Percentiles rank a stretch among this genome's conserved stretches.
These are phyloP conservation scores for Aspergillaceae sp. DNA, from an alignment of 2,329 filamentous ascomycete genomes.

Conservation along the genomic window DNA sequence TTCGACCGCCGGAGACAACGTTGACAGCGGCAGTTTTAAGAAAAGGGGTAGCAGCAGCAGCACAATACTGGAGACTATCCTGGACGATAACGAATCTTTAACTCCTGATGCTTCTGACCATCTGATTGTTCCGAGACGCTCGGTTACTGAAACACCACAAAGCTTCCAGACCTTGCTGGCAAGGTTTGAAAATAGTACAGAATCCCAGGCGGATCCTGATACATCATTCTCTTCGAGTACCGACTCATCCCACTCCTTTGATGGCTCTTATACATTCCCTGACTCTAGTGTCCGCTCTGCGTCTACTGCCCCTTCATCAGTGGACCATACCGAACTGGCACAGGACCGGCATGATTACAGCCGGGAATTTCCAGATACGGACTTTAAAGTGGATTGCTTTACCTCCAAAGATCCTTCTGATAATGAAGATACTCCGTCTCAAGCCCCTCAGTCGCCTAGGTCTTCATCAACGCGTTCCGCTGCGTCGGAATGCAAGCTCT, in stretches of 20 bases:
- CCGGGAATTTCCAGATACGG: neutral
- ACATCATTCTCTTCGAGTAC: constrained; percentile 27
- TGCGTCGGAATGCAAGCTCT: neutral
- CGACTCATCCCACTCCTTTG: constrained; percentile 37
- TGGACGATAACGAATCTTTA: constrained; percentile 11
- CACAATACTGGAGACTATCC: constrained; percentile 15
- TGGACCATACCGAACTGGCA: constrained; percentile 2
- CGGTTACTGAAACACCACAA: constrained; percentile 21
- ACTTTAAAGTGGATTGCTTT: neutral
- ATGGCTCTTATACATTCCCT: constrained; percentile 14
- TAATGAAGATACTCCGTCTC: neutral
- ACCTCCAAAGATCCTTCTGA: neutral
- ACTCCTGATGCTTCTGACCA: constrained; percentile 6
- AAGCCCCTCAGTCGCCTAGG: constrained; percentile 1
- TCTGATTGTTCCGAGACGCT: constrained; percentile 10
- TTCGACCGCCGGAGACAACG: constrained; percentile 23
- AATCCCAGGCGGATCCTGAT: constrained; percentile 19
- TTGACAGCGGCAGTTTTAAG: constrained; percentile 19
- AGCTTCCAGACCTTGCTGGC: constrained; percentile 31
- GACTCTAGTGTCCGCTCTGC: constrained; percentile 14
- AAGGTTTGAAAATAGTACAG: constrained; percentile 28
- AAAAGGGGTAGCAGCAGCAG: constrained; percentile 1
- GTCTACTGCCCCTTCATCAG: constrained; percentile 11
- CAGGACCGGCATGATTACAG: neutral
- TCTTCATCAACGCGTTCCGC: neutral